These are phyloP conservation scores for Drechslera avenae DNA, from an alignment of 2,329 filamentous ascomycete genomes.

Conservation along the genomic window DNA sequence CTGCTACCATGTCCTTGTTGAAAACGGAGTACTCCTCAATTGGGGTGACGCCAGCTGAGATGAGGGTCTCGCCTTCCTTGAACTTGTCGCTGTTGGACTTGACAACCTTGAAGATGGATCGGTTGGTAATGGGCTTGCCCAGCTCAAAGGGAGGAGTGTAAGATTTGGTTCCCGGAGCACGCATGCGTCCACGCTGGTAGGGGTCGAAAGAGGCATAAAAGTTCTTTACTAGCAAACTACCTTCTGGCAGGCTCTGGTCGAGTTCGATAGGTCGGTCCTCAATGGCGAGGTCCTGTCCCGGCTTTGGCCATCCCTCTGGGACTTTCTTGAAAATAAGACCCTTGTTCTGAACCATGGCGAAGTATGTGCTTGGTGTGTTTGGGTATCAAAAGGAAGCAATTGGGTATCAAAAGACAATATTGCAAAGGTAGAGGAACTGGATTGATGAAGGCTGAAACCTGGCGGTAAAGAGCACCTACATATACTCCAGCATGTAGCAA, in stretches of 20 bases:
- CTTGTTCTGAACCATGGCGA: conserved; percentile 69
- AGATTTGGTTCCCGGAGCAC: conserved; percentile 65
- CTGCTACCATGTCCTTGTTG: conserved; percentile 51
- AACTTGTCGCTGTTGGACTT: conserved; percentile 69
- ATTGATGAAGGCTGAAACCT: background rate
- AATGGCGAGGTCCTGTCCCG: conserved; percentile 71
- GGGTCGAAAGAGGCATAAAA: conserved; percentile 81
- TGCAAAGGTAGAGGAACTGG: background rate
- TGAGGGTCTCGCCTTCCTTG: conserved; percentile 69
- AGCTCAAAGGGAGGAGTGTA: conserved; percentile 69
- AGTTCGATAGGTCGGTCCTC: conserved; percentile 73
- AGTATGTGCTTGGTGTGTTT: conserved; percentile 9
- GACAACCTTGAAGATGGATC: conserved; percentile 69
- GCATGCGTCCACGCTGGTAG: conserved; percentile 83
- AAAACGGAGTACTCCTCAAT: conserved; percentile 73
- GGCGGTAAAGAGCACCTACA: conserved; percentile 13
- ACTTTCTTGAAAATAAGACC: conserved; percentile 73
- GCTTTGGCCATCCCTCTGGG: conserved; percentile 69
- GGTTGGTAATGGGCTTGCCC: conserved; percentile 67
- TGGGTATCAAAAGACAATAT: conserved; percentile 3
- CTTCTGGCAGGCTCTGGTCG: conserved; percentile 60
- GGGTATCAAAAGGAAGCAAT: background rate
- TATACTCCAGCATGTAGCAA: conserved; percentile 9
- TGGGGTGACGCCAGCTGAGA: conserved; percentile 56
- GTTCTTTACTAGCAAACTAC: conserved; percentile 72